Percentiles rank a stretch among this genome's conserved stretches.
Conservation (phyloP, 768 basidiomycete species). For the Leccinellum rugosiceps region DNA sequence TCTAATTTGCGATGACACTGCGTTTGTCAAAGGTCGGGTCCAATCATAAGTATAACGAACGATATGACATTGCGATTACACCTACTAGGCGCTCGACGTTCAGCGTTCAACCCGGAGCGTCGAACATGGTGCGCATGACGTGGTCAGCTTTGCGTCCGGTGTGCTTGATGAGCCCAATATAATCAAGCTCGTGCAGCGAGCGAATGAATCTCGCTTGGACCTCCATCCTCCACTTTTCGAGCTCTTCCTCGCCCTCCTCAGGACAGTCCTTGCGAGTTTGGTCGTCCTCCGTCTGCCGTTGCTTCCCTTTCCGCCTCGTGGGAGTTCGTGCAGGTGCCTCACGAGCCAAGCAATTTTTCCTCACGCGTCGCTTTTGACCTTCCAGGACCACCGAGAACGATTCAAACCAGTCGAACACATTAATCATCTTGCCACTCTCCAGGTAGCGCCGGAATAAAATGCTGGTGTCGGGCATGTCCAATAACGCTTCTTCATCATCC, state of each 20-base stretch:
- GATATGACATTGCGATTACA: slow-evolving; percentile 3
- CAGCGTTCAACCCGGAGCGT: slow-evolving; percentile 27
- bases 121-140: slow-evolving; percentile 66
- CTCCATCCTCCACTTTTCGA: slow-evolving; percentile 56
- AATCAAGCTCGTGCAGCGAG: slow-evolving; percentile 79
- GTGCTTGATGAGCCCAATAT: slow-evolving; percentile 76
- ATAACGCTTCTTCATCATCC: slow-evolving; percentile 36
- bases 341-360: background rate
- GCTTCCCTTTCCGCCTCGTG: slow-evolving; percentile 24
- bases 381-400: slow-evolving; percentile 69
- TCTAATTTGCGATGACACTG: background rate
- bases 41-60: background rate
- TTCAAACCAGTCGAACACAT: slow-evolving; percentile 87
- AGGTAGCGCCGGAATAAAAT: slow-evolving; percentile 76
- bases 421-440: slow-evolving; percentile 79
- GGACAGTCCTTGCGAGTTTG: slow-evolving; percentile 9
- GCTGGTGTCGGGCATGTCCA: slow-evolving; percentile 67
- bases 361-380: slow-evolving; percentile 38
- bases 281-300: slow-evolving; percentile 22
- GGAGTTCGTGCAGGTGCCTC: slow-evolving; percentile 12
- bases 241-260: slow-evolving; percentile 32
- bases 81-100: slow-evolving; percentile 11
- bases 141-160: slow-evolving; percentile 78
- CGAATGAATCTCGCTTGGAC: slow-evolving; percentile 78
- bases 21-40: slow-evolving; percentile 1